Evolutionary conservation across 805 yeast genomes (phyloP), one percentile per base, ranked within the genome.

Genomic region (Maudiozyma barnettii): DNA sequence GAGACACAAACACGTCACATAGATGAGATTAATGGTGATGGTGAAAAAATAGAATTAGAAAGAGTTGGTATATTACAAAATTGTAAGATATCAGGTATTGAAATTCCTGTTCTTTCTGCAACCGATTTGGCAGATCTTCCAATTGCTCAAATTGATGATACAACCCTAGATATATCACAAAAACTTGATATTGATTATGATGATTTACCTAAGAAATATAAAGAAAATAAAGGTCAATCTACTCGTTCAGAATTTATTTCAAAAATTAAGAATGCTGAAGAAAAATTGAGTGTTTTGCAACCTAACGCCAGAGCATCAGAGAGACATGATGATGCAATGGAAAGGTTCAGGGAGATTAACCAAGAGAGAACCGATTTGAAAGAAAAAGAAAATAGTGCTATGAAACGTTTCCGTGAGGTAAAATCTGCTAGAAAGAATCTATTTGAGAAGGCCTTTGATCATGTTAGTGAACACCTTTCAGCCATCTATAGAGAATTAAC

Each of bases 271-370:
- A 67, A 60, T 2, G 51, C 66, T 9, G 59, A 64, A 29, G 67
- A 66, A 45, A 62, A 58, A 41, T 50, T 69, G 45, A 55, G 62
- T 42, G 43, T 55, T 47, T 43, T 88, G 56, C 79, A 86, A 30
- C 96, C 96, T n/a, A 88, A 88, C 62, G 71, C 79, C 36, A 84
- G 83, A 53, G 96, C 96, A 0, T 68, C 76, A 29, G 95, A 85
- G 45, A 74, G 96, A 56, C 73, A 87, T 40, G 73, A 70, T 33
- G 89, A 84, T 45, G 85, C 84, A 8, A 81, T 83, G 51, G 69
- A 63, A 6, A 78, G 78, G 53, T 71, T 83, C 33, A 71, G 73
- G 8, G 79, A 73, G 7, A 73, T 81, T 43, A 95, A 84, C 48
- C 66, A 70, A 18, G 93, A 85, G 55, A 79, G 84, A 45, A 73